Base-by-base conservation (phyloP, 495 filamentous ascomycete genomes). In the Geoglossum glabrum region DNA sequence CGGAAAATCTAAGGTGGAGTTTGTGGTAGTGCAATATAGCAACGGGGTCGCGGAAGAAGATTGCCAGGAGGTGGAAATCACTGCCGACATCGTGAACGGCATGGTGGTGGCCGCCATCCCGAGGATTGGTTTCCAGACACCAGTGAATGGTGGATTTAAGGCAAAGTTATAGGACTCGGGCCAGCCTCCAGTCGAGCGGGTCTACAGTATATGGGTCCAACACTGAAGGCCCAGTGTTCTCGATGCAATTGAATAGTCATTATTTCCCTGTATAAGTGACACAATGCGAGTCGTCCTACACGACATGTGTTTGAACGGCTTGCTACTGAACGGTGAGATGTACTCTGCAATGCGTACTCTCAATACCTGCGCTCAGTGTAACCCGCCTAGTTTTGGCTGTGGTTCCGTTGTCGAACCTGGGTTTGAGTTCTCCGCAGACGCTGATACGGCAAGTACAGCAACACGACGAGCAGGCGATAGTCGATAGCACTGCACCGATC, bases 21-120 rank as follows among this genome's bases (percentile, higher is more conserved):
- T 97, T 70, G 79, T 95, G 26, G 89, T 96, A 9, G 76, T 86
- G 65, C 90, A 95, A 70, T 86, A 81, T 72, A 82, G 81, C 17
- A 98, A 93, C 70, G 88, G 86, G 4, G 83, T 90, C 36, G 79
- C 69, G 13, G 72, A 79, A 1, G 92, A 97, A 73, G 92, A 98
- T 70, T 92, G 86, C 63, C 86, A 97, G 72, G 90, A 95, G 73
- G 80, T 86, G 26, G 49, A 52, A 19, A 31, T 52, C 49, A 31
- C 49, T 7, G 25, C 19, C 17, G 23, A 52, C 28, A 21, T 6
- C 10, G 49, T 30, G 9, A 13, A n/a, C 17, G 25, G 19, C 11
- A n/a, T 27, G 49, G 15, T 52, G 30, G 49, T 30, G 1, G 49
- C 15, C 17, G 49, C 28, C 17, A 28, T 52, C 49, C 25, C 49